Evolutionary conservation across 768 basidiomycete species (phyloP).

Genomic region (Podaxis sp.): DNA sequence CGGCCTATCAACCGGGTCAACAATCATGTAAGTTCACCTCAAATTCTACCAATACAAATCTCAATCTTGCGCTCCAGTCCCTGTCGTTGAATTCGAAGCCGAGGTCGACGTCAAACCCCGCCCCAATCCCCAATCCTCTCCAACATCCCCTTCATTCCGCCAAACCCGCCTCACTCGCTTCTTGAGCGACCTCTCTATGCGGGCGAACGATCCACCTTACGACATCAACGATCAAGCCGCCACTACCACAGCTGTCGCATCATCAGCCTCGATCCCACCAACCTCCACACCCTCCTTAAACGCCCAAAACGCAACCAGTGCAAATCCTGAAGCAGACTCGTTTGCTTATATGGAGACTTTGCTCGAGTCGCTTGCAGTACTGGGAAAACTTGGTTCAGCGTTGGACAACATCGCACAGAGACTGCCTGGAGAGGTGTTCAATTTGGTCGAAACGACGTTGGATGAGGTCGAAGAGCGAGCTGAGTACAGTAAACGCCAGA

Average conservation of each 20-base stretch:
- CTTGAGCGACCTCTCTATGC: conserved; percentile 60
- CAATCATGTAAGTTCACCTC: conserved; percentile 54
- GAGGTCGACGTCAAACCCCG: conserved; percentile 33
- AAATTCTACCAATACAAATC: not conserved
- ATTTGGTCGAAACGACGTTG: conserved; percentile 81
- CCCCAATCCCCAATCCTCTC: conserved; percentile 31
- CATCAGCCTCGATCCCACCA: conserved; percentile 19
- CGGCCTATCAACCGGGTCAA: conserved; percentile 78
- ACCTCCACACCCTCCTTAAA: conserved; percentile 19
- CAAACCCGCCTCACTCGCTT: conserved; percentile 59
- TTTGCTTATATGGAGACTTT: conserved; percentile 92
- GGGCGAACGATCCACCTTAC: conserved; percentile 77
- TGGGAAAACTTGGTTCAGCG: conserved; percentile 83
- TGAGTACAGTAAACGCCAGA: conserved; percentile 52
- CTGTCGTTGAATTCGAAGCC: conserved; percentile 62
- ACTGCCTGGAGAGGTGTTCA: conserved; percentile 78
- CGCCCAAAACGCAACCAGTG: conserved; percentile 18
- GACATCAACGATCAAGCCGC: conserved; percentile 50
- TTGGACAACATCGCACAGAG: conserved; percentile 85
- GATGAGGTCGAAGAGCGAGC: conserved; percentile 91
- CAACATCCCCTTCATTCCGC: conserved; percentile 36
- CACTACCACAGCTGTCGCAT: conserved; percentile 11
- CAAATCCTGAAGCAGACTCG: conserved; percentile 89
- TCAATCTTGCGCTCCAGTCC: conserved; percentile 41
- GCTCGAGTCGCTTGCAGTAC: conserved; percentile 86